These are phyloP conservation scores for Telopea speciosissima DNA, from an alignment of 177 flowering plant species.

Conservation along the genomic window DNA sequence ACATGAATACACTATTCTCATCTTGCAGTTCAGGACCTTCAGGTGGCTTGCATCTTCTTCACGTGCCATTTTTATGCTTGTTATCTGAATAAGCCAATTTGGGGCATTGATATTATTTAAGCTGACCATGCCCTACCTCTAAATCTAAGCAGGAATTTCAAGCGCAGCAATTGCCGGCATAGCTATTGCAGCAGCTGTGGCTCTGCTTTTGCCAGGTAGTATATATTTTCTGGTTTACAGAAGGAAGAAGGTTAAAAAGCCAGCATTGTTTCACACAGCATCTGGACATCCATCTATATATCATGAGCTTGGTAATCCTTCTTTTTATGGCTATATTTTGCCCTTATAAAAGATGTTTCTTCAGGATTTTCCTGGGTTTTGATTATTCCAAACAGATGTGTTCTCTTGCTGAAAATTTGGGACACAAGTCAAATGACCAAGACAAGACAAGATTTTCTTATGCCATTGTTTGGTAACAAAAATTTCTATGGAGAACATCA, in stretches of 20 bases:
- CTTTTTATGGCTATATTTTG: neutral
- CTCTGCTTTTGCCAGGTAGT: conserved; percentile 32
- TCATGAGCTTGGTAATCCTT: conserved; percentile 24
- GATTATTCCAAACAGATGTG: neutral
- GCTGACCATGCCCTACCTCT: conserved; percentile 14
- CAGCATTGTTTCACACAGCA: conserved; percentile 29
- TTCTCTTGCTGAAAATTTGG: neutral
- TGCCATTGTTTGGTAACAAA: neutral
- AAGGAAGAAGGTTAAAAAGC: conserved; percentile 40
- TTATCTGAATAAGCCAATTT: conserved; percentile 1
- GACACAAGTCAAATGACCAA: neutral
- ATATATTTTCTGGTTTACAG: conserved; percentile 32
- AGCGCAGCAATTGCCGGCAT: conserved; percentile 56
- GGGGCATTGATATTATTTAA: conserved; percentile 5
- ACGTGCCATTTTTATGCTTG: conserved; percentile 5
- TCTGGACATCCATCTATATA: conserved; percentile 29
- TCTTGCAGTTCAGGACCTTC: conserved; percentile 42
- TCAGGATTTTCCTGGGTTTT: neutral
- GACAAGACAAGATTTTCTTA: neutral
- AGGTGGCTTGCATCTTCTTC: conserved; percentile 35
- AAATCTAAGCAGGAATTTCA: conserved; percentile 40
- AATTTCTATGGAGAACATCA: neutral
- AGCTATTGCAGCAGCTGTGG: conserved; percentile 36
- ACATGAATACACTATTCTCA: conserved; percentile 9
- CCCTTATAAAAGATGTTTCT: neutral